Evolutionary conservation across 2,329 filamentous ascomycete species (phyloP), one percentile per base, ranked within the genome.

Genomic region (Ampelomyces quisqualis): DNA sequence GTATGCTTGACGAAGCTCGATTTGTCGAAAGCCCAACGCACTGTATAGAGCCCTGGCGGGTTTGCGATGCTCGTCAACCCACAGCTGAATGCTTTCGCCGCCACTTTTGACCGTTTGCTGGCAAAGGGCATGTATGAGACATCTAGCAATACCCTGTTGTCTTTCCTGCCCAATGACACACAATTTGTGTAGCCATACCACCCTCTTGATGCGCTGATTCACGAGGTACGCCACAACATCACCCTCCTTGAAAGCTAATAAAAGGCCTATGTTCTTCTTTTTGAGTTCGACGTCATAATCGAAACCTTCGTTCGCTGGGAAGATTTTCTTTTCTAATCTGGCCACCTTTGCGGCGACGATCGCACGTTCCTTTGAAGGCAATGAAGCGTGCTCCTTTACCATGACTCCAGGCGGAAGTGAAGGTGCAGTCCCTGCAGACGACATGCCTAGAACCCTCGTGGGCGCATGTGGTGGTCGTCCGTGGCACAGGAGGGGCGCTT

Each of bases 251-350:
- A 63, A 40, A 10, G 51, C 58, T 13, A 70, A 70, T 22, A 73
- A 50, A 11, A 77, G 59, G 31, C 67, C 67, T 33, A 71, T 74
- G 47, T 75, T 76, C 20, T 72, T 72, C 51, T 77, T 78, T 51
- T 70, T 73, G 11, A 77, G 58, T 40, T 76, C 73, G 8, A 65
- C 57, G 18, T 65, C 64, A 48, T 78, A 77, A 27, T 70, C 57
- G 46, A 77, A 72, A n/a, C 66, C 68, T 59, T 79, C 76, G 51
- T 70, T 76, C 24, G 73, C 58, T 1, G 77, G 72, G 46, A 79
- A 78, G 29, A 68, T 69, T 51, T 74, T 77, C 55, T 71, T 74
- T 47, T 78, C 76, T 26, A 74, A 51, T 31, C 56, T 63, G n/a
- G 51, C 43, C 21, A 64, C 49, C 29, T 52, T 56, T 10, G 47